Evolutionary conservation across 495 filamentous ascomycete species (phyloP).

Genomic region (Aspergillus sclerotiicarbonarius): DNA sequence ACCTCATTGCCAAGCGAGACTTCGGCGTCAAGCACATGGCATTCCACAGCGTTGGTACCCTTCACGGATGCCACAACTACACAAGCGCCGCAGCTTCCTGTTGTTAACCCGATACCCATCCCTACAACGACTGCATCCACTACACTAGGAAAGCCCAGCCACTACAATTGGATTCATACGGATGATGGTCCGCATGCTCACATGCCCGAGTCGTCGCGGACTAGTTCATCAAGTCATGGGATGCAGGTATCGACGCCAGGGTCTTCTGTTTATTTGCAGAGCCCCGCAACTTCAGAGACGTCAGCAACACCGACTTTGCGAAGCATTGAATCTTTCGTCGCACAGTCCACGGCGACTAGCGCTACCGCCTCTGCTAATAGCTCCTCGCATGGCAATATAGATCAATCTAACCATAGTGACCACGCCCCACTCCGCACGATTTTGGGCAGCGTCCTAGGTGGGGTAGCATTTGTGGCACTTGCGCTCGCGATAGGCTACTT

Average conservation of each 20-base stretch:
- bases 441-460: slow-evolving; percentile 31
- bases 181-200: not conserved
- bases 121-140: slow-evolving; percentile 1
- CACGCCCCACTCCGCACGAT: slow-evolving; percentile 20
- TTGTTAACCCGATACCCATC: not conserved
- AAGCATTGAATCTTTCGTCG: not conserved
- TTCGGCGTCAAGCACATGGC: not conserved
- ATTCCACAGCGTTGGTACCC: not conserved
- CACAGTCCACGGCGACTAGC: slow-evolving; percentile 2
- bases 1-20: not conserved
- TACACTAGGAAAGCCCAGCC: not conserved
- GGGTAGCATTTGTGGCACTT: slow-evolving; percentile 23
- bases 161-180: not conserved
- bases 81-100: not conserved
- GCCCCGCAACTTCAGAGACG: not conserved
- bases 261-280: not conserved
- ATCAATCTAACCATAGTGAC: not conserved
- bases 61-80: not conserved
- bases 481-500: slow-evolving; percentile 21
- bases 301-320: not conserved
- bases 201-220: not conserved
- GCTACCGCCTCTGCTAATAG: not conserved
- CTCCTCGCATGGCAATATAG: slow-evolving; percentile 4
- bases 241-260: not conserved
- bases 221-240: not conserved